Evolutionary conservation across 2,329 filamentous ascomycete genomes (phyloP).

Genomic region (Hypomyces perniciosus): DNA sequence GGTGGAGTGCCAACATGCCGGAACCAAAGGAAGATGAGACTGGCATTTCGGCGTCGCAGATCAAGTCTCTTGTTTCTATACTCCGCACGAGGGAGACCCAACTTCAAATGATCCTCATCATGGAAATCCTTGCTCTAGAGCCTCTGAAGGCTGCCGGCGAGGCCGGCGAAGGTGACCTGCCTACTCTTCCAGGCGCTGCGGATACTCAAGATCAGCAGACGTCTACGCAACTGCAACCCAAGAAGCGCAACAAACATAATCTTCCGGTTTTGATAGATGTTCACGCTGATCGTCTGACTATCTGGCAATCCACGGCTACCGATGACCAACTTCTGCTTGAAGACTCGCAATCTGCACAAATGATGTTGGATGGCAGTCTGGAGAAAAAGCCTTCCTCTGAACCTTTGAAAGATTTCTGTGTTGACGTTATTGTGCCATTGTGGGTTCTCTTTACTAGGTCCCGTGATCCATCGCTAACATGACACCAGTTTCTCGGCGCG

Average conservation of each 20-base stretch:
- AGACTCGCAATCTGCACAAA: constrained; percentile 38
- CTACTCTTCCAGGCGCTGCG: constrained; percentile 35
- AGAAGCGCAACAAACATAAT: constrained; percentile 59
- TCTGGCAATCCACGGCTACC: constrained; percentile 72
- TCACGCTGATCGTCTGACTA: constrained; percentile 70
- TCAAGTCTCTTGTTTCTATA: constrained; percentile 57
- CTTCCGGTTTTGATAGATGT: constrained; percentile 62
- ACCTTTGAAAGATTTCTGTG: constrained; percentile 67
- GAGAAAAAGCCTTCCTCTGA: constrained; percentile 46
- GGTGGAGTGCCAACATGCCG: constrained; percentile 61
- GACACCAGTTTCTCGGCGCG: constrained; percentile 61
- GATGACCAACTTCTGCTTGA: constrained; percentile 49
- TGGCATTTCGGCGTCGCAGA: constrained; percentile 42
- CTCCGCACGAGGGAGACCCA: constrained; percentile 72
- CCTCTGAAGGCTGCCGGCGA: constrained; percentile 39
- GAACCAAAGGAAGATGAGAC: constrained; percentile 45
- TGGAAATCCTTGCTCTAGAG: constrained; percentile 70
- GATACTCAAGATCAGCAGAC: constrained; percentile 21
- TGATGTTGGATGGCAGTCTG: constrained; percentile 29
- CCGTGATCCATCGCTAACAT: constrained; percentile 28
- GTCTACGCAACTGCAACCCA: constrained; percentile 28
- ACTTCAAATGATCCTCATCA: constrained; percentile 70
- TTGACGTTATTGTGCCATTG: constrained; percentile 77
- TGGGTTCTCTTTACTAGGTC: constrained; percentile 33
- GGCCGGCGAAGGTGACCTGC: constrained; percentile 40